Conservation (phyloP, 257 asterid genomes). For the Agastache rugosa region DNA sequence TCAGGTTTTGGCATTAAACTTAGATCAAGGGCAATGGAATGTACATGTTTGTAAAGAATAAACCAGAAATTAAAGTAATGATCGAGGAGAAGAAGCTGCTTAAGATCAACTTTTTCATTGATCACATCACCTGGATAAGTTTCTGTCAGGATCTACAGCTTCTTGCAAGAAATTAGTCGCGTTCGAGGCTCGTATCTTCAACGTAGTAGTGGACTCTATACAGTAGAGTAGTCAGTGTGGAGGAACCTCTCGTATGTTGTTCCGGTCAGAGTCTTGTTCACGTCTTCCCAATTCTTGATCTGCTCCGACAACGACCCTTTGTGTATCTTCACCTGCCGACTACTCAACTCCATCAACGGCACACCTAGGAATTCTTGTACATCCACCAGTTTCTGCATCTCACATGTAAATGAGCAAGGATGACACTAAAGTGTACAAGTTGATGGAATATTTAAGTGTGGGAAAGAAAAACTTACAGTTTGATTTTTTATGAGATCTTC, state of each 20-base stretch:
- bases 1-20: too few species aligned
- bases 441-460: too few species aligned
- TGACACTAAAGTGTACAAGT: too few species aligned
- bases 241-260: slow-evolving; percentile 77
- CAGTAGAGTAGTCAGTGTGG: slow-evolving; percentile 53
- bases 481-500: slow-evolving; percentile 81
- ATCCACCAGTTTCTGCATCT: slow-evolving; percentile 66
- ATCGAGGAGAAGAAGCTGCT: too few species aligned
- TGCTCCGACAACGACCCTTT: slow-evolving; percentile 71
- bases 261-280: slow-evolving; percentile 65
- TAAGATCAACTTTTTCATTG: too few species aligned
- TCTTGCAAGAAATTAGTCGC: too few species aligned
- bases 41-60: too few species aligned
- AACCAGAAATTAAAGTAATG: too few species aligned
- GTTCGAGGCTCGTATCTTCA: too few species aligned
- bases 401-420: neutral
- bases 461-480: slow-evolving; percentile 56
- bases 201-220: neutral
- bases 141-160: too few species aligned
- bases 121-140: too few species aligned
- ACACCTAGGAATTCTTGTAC: slow-evolving; percentile 71
- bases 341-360: slow-evolving; percentile 65
- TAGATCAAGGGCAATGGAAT: too few species aligned
- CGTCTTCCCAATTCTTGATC: slow-evolving; percentile 81
- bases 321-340: slow-evolving; percentile 95